phyloP scores from a whole-genome alignment of 2,329 filamentous ascomycete species.

The Diaporthe longicolla region DNA sequence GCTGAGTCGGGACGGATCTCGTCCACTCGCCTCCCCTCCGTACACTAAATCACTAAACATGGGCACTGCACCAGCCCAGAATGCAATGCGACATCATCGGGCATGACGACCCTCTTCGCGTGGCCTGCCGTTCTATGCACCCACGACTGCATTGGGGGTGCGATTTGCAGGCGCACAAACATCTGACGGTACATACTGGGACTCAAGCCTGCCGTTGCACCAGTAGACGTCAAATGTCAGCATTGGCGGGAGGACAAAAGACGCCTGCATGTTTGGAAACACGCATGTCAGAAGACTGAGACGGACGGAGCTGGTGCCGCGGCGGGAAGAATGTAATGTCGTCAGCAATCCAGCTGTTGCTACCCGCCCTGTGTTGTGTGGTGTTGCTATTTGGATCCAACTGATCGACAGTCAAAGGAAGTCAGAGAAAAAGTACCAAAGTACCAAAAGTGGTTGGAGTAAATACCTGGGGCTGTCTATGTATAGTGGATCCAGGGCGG shows the following conservation, averaged over 20 bases:
- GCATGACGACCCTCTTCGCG: conserved; percentile 16
- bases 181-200: background rate
- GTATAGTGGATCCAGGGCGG: background rate
- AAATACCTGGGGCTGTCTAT: conserved; percentile 10
- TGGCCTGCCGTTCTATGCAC: background rate
- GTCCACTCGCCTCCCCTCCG: background rate
- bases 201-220: background rate
- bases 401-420: conserved; percentile 16
- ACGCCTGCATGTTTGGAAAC: conserved; percentile 5
- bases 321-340: conserved; percentile 6
- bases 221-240: background rate
- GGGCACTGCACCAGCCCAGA: background rate
- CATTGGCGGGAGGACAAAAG: background rate
- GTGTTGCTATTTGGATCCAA: conserved; percentile 25
- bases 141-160: background rate
- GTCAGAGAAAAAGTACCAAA: background rate
- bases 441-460: background rate
- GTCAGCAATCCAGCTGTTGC: conserved; percentile 29
- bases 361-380: background rate
- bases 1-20: conserved; percentile 32
- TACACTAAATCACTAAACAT: conserved; percentile 7
- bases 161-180: conserved; percentile 6
- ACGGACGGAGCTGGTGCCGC: background rate
- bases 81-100: conserved; percentile 39
- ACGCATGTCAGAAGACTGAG: conserved; percentile 24